Conservation (phyloP, 345 rosid genomes). For the Lepidium sativum region DNA sequence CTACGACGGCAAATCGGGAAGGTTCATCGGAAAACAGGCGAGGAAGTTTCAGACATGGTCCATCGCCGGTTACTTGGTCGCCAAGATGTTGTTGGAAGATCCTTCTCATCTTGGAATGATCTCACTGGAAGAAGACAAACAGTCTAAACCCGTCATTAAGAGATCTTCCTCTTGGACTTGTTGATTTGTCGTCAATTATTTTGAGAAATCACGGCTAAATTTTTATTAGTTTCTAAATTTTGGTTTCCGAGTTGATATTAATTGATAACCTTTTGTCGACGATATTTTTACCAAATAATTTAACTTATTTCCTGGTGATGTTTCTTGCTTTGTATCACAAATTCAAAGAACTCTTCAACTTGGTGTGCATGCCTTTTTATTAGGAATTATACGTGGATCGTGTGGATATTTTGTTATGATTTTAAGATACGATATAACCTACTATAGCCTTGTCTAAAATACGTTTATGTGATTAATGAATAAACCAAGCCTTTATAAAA, state of each 20-base stretch:
- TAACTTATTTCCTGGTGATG: slow-evolving; percentile 13
- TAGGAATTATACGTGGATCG: no score
- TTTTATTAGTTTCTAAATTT: slow-evolving; percentile 8
- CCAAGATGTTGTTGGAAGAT: slow-evolving; percentile 61
- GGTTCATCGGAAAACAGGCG: slow-evolving; percentile 52
- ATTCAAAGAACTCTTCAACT: slow-evolving; percentile 88
- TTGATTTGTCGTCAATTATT: background rate
- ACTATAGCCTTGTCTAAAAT: no score
- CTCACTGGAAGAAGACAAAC: slow-evolving; percentile 60
- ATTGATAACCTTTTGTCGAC: background rate
- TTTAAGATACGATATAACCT: no score
- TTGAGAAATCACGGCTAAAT: background rate
- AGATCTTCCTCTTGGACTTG: slow-evolving; percentile 58
- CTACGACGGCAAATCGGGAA: slow-evolving; percentile 52
- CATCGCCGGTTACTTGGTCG: slow-evolving; percentile 56
- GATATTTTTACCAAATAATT: background rate
- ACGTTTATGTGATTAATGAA: no score
- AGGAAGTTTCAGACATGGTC: slow-evolving; percentile 72
- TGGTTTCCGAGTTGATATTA: background rate
- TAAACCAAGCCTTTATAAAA: no score
- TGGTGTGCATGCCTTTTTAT: slow-evolving; percentile 77
- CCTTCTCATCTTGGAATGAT: slow-evolving; percentile 65
- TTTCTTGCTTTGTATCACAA: slow-evolving; percentile 76
- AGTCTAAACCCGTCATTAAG: slow-evolving; percentile 44
- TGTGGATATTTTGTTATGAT: no score